Evolutionary conservation across 1,139 yeast species (phyloP).

Genomic region (Pichia norvegensis): DNA sequence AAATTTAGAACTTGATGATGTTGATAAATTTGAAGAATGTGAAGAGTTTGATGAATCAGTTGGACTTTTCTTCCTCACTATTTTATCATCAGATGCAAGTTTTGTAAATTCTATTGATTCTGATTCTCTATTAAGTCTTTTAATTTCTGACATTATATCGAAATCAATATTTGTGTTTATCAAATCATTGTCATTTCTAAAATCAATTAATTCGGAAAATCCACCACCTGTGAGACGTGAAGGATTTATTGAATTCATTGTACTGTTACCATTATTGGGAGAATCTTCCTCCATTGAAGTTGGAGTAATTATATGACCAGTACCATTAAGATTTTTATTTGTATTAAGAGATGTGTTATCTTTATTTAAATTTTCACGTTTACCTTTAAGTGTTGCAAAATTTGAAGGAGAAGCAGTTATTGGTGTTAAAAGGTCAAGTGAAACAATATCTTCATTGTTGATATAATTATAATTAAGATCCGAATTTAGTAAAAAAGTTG

Average conservation of each 20-base stretch:
- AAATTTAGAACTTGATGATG: neutral
- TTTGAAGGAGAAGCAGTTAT: slow-evolving; percentile 16
- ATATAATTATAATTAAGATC: slow-evolving; percentile 4
- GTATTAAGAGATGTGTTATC: slow-evolving; percentile 5
- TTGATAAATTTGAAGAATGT: too few species aligned
- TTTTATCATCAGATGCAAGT: neutral
- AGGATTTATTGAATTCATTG: neutral
- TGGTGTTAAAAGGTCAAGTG: slow-evolving; percentile 21
- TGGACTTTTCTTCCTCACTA: slow-evolving; percentile 1
- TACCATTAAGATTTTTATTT: neutral
- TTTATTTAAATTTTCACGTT: neutral
- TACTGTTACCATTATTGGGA: neutral
- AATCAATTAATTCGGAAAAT: slow-evolving; percentile 21
- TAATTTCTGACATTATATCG: slow-evolving; percentile 18
- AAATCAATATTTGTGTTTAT: slow-evolving; percentile 17
- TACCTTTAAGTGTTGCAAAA: neutral
- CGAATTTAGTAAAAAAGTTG: neutral
- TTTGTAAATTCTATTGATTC: neutral
- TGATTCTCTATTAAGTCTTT: slow-evolving; percentile 3
- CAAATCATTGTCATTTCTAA: slow-evolving; percentile 19
- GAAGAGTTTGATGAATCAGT: neutral
- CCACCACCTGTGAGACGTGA: slow-evolving; percentile 12
- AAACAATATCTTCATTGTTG: slow-evolving; percentile 12
- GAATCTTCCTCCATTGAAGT: slow-evolving; percentile 12
- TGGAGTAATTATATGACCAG: slow-evolving; percentile 13